Evolutionary conservation across 2,329 filamentous ascomycete species (phyloP).

Genomic region (Sporothrix dimorphospora): DNA sequence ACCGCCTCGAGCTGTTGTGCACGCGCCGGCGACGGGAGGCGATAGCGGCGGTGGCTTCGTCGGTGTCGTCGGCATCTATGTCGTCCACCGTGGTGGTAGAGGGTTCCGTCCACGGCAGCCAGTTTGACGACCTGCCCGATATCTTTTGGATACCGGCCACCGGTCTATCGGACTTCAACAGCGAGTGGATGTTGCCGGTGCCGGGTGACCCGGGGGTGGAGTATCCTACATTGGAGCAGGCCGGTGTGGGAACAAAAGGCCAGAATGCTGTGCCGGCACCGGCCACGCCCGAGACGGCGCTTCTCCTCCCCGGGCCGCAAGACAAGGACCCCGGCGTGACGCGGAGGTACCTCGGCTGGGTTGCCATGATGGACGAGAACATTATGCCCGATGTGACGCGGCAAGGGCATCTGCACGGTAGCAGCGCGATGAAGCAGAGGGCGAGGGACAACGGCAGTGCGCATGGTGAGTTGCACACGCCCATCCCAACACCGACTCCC

Average conservation of each 20-base stretch:
- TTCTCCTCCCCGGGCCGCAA: too few species aligned
- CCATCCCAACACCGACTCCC: neutral
- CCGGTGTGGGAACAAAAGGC: too few species aligned
- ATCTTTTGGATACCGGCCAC: neutral
- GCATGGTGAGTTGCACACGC: too few species aligned
- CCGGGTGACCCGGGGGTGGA: too few species aligned
- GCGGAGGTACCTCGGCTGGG: neutral
- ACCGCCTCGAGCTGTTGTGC: neutral
- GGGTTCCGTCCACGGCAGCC: neutral
- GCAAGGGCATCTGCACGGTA: neutral
- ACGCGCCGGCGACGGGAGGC: neutral
- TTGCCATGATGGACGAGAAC: constrained; percentile 7
- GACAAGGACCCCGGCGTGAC: neutral
- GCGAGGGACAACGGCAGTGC: neutral
- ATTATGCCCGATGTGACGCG: constrained; percentile 7
- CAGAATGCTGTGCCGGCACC: too few species aligned
- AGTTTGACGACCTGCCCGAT: constrained; percentile 9
- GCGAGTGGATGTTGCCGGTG: neutral
- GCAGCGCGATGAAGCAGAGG: neutral
- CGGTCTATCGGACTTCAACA: neutral
- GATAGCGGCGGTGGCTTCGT: too few species aligned
- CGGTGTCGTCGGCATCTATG: neutral
- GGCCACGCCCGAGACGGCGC: too few species aligned
- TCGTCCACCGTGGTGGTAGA: neutral
- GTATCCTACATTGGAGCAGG: too few species aligned